Evolutionary conservation across 164 flowering plant species (phyloP).

Genomic region (Vitis amurensis): DNA sequence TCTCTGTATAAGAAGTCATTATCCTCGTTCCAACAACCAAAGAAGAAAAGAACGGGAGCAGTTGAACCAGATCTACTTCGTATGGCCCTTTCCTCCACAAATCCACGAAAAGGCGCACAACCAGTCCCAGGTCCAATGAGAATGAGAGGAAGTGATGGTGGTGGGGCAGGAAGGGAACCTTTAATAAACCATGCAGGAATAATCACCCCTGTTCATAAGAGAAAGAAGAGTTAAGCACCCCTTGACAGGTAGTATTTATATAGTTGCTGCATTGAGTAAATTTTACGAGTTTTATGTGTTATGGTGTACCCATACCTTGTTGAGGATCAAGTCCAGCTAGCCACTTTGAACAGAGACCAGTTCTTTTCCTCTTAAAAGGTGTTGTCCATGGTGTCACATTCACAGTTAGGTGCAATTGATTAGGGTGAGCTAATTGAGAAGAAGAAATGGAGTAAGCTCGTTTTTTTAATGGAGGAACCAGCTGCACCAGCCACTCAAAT

Average conservation of each 20-base stretch:
- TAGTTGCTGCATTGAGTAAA: neutral
- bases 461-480: slow-evolving; percentile 83
- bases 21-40: slow-evolving; percentile 81
- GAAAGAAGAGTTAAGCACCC: neutral
- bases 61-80: slow-evolving; percentile 43
- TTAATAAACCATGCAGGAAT: slow-evolving; percentile 87
- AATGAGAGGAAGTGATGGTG: slow-evolving; percentile 78
- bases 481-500: slow-evolving; percentile 94
- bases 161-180: slow-evolving; percentile 81
- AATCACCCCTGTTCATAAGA: slow-evolving; percentile 40
- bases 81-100: slow-evolving; percentile 77
- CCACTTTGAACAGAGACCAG: slow-evolving; percentile 84
- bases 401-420: slow-evolving; percentile 85
- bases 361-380: slow-evolving; percentile 79
- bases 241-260: slow-evolving; percentile 3
- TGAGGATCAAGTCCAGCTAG: slow-evolving; percentile 77
- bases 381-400: slow-evolving; percentile 84
- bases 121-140: slow-evolving; percentile 98
- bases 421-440: slow-evolving; percentile 76
- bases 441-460: slow-evolving; percentile 95
- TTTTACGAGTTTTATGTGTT: neutral
- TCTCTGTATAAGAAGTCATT: slow-evolving; percentile 76
- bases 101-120: slow-evolving; percentile 94
- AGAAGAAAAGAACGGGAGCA: slow-evolving; percentile 79
- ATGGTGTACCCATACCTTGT: slow-evolving; percentile 34